Evolutionary conservation across 495 filamentous ascomycete species (phyloP).

Genomic region (Penicillium bovifimosum): DNA sequence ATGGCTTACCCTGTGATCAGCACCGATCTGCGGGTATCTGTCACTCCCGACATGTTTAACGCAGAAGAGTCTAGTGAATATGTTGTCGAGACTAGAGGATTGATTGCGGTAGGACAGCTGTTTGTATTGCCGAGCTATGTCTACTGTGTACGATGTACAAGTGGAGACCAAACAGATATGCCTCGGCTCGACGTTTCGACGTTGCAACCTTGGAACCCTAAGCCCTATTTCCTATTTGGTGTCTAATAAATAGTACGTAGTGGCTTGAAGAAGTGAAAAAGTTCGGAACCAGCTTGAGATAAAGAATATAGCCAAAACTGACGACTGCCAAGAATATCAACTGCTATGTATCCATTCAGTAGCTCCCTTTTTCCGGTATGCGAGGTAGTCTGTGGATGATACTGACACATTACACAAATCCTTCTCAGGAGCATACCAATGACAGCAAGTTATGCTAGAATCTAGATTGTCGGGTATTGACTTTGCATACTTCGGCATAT

Average conservation of each 20-base stretch:
- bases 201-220: neutral
- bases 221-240: neutral
- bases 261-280: neutral
- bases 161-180: neutral
- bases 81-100: neutral
- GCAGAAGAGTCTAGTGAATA: neutral
- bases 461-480: too few relatives aligned
- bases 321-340: neutral
- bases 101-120: neutral
- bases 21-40: slow-evolving; percentile 37
- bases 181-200: neutral
- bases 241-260: too few relatives aligned
- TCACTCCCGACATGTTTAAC: slow-evolving; percentile 17
- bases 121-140: neutral
- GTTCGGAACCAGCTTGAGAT: neutral
- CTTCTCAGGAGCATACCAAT: too few relatives aligned
- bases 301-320: neutral
- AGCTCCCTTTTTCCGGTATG: too few relatives aligned
- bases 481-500: too few relatives aligned
- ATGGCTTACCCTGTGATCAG: slow-evolving; percentile 43
- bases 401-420: too few relatives aligned
- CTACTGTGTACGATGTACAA: neutral
- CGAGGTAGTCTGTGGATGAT: too few relatives aligned
- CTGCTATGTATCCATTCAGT: too few relatives aligned
- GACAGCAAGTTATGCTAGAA: too few relatives aligned